phyloP scores from a whole-genome alignment of 1,284 basidiomycete genomes.

The Ustilago lituana region DNA sequence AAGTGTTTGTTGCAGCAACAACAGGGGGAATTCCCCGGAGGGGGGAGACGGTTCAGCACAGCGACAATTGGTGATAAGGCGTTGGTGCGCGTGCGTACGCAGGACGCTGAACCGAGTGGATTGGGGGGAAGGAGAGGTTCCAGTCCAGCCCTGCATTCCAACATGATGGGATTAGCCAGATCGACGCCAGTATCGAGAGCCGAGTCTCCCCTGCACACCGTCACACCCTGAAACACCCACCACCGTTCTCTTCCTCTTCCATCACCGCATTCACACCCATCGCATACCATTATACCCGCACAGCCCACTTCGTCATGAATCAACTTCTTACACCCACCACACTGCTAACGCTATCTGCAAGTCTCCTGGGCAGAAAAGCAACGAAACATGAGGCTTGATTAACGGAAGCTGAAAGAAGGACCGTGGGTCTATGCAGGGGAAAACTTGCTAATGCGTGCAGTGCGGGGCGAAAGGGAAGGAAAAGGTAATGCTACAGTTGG shows the following conservation, averaged over 20 bases:
- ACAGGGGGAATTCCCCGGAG: background rate
- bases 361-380: too few species aligned
- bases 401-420: too few species aligned
- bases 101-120: slow-evolving; percentile 1
- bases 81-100: slow-evolving; percentile 13
- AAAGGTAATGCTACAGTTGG: too few species aligned
- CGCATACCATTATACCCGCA: too few species aligned
- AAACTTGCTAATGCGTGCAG: too few species aligned
- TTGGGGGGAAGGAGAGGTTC: slow-evolving; percentile 3
- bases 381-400: too few species aligned
- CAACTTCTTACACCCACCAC: too few species aligned
- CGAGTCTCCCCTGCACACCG: slow-evolving; percentile 13
- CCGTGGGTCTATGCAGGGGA: background rate
- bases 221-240: background rate
- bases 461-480: too few species aligned
- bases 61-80: slow-evolving; percentile 7
- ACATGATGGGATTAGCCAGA: background rate
- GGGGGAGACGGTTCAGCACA: slow-evolving; percentile 11
- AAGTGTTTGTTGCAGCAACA: slow-evolving; percentile 20
- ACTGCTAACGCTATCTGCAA: too few species aligned
- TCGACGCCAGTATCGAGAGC: slow-evolving; percentile 7
- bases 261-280: too few species aligned
- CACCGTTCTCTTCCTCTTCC: too few species aligned
- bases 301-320: too few species aligned
- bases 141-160: slow-evolving; percentile 3